Percentiles rank a stretch among this genome's conserved stretches.
Evolutionary conservation across 805 yeast species (phyloP).

Genomic region (Teunomyces lycoperdinae): DNA sequence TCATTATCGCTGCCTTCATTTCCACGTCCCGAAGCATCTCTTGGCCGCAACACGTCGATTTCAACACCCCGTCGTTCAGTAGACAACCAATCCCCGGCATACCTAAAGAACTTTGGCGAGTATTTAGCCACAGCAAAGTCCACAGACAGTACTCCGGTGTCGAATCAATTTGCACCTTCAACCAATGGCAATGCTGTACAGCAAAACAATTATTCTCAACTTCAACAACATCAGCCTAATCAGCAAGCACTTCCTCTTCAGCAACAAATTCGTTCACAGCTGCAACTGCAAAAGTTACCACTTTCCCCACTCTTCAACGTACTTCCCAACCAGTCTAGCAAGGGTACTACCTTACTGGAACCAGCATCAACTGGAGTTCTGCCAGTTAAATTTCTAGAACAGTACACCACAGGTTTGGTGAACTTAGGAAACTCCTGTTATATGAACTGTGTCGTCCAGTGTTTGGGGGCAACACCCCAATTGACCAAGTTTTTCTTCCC

Average conservation of each 20-base stretch:
- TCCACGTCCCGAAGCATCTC: slow-evolving; percentile 1
- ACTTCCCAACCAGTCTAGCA: neutral
- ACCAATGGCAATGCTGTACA: neutral
- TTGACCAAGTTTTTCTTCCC: slow-evolving; percentile 58
- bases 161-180: slow-evolving; percentile 8
- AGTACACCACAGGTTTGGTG: slow-evolving; percentile 64
- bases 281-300: neutral
- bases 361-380: neutral
- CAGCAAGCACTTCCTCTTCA: neutral
- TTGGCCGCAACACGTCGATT: neutral
- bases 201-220: neutral
- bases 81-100: slow-evolving; percentile 15
- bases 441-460: slow-evolving; percentile 88
- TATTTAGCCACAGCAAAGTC: slow-evolving; percentile 26
- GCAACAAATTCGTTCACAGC: neutral
- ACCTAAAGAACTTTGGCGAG: slow-evolving; percentile 28
- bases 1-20: neutral
- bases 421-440: slow-evolving; percentile 92
- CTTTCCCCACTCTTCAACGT: neutral
- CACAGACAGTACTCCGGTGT: slow-evolving; percentile 15
- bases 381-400: slow-evolving; percentile 5
- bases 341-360: neutral
- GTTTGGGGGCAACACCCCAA: slow-evolving; percentile 70
- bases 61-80: neutral
- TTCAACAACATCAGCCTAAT: neutral